Base-by-base conservation (phyloP, 2,329 filamentous ascomycete genomes). In the Pseudogymnoascus sp. region DNA sequence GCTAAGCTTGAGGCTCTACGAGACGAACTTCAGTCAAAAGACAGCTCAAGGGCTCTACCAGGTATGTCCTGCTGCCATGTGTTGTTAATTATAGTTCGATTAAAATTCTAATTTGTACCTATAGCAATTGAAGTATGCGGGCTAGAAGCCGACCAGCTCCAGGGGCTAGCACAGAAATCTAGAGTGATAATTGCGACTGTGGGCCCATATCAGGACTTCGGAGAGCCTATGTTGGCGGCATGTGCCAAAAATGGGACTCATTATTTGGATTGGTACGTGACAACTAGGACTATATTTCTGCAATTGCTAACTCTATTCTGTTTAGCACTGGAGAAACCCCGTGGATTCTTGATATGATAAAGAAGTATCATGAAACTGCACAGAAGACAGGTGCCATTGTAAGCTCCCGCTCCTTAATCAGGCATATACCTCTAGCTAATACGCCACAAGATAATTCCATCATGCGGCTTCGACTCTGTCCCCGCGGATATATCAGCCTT, bases 1-100 rank as follows among this genome's bases (percentile, higher is more conserved):
- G 78, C 81, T 59, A 96, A 96, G 74, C 82, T 97, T 3, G 83
- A 89, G 68, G 76, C 77, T 42, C 75, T 97, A n/a, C 21, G 44
- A 25, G 7, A 50, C 0, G 44, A 50, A 18, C 12, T 50, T n/a
- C 5, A n/a, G 44, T 50, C 44, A n/a, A 25, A n/a, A 5, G 16
- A n/a, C 14, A n/a, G 44, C 5, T 50, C 44, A n/a, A 10, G 44
- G 21, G 44, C 44, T 28, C 12, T 50, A 25, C 44, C 44, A n/a
- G 44, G 44, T 50, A 28, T 50, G 44, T 50, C 28, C 5, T 8
- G 2, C n/a, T 50, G 11, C 11, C 12, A 46, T 8, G 12, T 1
- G 7, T 11, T 46, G 18, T 14, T 25, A 14, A 11, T 23, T 2
- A 31, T 23, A 31, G 28, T 31, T 31, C 6, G 8, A 31, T 31